A percentile compares a stretch with the other conserved stretches of the same genome.
Conservation (phyloP, 345 rosid genomes). For the Turnera subulata region DNA sequence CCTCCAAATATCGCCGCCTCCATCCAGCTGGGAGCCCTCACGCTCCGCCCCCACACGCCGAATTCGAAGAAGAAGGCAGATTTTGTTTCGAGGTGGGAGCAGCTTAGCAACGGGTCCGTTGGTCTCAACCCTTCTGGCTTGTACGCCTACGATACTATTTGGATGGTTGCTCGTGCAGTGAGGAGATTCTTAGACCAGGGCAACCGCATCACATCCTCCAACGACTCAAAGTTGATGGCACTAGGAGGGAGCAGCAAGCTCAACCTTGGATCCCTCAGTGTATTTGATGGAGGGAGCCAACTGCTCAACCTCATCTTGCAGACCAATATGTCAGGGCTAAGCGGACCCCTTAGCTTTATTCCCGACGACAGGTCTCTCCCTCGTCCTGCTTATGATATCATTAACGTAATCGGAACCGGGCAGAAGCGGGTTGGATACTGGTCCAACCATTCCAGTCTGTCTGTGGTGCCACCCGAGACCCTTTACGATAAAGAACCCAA, state of each 20-base stretch:
- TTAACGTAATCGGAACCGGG: slow-evolving; percentile 47
- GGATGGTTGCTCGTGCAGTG: slow-evolving; percentile 81
- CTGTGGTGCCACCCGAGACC: slow-evolving; percentile 67
- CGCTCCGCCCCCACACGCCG: slow-evolving; percentile 66
- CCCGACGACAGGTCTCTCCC: slow-evolving; percentile 47
- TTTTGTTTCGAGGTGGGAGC: slow-evolving; percentile 60
- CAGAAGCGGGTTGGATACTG: slow-evolving; percentile 67
- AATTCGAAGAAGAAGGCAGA: slow-evolving; percentile 58
- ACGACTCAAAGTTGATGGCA: slow-evolving; percentile 41
- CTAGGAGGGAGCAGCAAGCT: slow-evolving; percentile 41
- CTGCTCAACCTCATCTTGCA: slow-evolving; percentile 49
- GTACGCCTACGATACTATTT: slow-evolving; percentile 85
- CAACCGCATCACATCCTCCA: slow-evolving; percentile 64
- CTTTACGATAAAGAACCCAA: slow-evolving; percentile 56
- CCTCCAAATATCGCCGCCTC: slow-evolving; percentile 29
- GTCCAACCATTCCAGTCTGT: slow-evolving; percentile 86
- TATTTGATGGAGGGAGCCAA: slow-evolving; percentile 63
- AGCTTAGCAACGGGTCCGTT: slow-evolving; percentile 60
- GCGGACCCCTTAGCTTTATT: slow-evolving; percentile 59
- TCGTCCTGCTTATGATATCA: slow-evolving; percentile 67
- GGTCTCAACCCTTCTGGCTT: slow-evolving; percentile 74
- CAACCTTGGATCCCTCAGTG: slow-evolving; percentile 67
- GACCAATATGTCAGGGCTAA: slow-evolving; percentile 70
- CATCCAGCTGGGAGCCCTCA: slow-evolving; percentile 56
- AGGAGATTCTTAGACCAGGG: slow-evolving; percentile 62